Evolutionary conservation across 176 grass and related monocot genomes (phyloP), one percentile per base, ranked within the genome.

Genomic region (Dactylis glomerata): DNA sequence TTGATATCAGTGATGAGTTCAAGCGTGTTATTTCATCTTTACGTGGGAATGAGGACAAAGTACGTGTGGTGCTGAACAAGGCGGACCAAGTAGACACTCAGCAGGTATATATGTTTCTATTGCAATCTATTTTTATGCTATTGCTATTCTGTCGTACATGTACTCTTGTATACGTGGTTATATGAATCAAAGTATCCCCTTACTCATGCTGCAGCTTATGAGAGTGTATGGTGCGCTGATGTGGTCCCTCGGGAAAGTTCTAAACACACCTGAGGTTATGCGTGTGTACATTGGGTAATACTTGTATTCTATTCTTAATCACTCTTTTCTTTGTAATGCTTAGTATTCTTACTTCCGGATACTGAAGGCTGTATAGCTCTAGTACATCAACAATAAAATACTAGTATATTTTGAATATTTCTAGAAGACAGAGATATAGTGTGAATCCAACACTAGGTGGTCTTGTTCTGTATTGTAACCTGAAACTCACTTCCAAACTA

Each of bases 241-340:
- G 91, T 99, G 96, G 96, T 99, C 91, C 41, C 89, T 96, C 33
- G 96, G 96, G 10, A 99, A 96, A 91, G 96, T 99, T 71, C 68
- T 96, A 61, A 92, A 99, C 46, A 99, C 96, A 57, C 96, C 96
- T 85, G 96, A 99, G 82, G 96, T 99, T 63, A 77, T 55, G 68
- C 93, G 96, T 30, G 93, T 99, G 33, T 99, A 99, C 59, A 98
- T 99, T 50, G 96, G 96, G 93, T 99, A 94, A 75, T 86, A n/a
- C 13, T 38, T 52, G 16, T 14, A 34, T 77, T 57, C n/a, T 56
- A 3, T 41, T 68, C 52, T 61, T 78, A 59, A 15, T 38, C 45
- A 40, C 28, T 6, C 30, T 45, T 20, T 10, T 80, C 3, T 44
- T 6, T 20, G 22, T 71, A 73, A 23, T 24, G 19, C 27, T 50